Evolutionary conservation across 306 rosid genomes (phyloP).

Genomic region (Ammopiptanthus mongolicus): DNA sequence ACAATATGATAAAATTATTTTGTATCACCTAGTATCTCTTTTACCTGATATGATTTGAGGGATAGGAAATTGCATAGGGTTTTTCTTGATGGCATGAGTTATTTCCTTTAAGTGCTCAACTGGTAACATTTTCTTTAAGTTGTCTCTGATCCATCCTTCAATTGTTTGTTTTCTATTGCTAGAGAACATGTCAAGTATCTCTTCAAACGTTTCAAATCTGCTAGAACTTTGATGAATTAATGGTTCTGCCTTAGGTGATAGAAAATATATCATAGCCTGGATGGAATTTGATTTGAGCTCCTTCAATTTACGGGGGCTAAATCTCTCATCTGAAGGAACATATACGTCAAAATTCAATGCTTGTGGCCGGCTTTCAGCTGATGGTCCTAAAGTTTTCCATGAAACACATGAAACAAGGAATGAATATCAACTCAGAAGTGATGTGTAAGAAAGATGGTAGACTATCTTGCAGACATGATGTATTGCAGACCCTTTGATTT

Average conservation of each 20-base stretch:
- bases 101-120: slow-evolving; percentile 31
- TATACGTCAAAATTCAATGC: slow-evolving; percentile 31
- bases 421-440: background rate
- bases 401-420: background rate
- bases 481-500: background rate
- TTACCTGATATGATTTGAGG: slow-evolving; percentile 56
- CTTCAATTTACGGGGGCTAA: slow-evolving; percentile 43
- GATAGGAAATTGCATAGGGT: slow-evolving; percentile 25
- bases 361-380: slow-evolving; percentile 39
- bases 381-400: slow-evolving; percentile 32
- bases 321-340: slow-evolving; percentile 66
- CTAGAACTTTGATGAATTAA: slow-evolving; percentile 12
- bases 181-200: slow-evolving; percentile 39
- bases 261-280: slow-evolving; percentile 43
- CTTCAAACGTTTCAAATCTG: slow-evolving; percentile 45
- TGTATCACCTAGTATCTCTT: background rate
- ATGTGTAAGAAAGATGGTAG: background rate
- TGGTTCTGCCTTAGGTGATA: slow-evolving; percentile 31
- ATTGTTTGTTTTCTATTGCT: slow-evolving; percentile 27
- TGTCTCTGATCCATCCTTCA: slow-evolving; percentile 37
- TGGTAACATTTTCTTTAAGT: slow-evolving; percentile 38
- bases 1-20: background rate
- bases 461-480: background rate
- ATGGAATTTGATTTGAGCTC: slow-evolving; percentile 43
- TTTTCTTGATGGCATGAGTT: slow-evolving; percentile 27